Evolutionary conservation across 208 protist genomes (phyloP).

Genomic region (Trypanosoma rangeli): DNA sequence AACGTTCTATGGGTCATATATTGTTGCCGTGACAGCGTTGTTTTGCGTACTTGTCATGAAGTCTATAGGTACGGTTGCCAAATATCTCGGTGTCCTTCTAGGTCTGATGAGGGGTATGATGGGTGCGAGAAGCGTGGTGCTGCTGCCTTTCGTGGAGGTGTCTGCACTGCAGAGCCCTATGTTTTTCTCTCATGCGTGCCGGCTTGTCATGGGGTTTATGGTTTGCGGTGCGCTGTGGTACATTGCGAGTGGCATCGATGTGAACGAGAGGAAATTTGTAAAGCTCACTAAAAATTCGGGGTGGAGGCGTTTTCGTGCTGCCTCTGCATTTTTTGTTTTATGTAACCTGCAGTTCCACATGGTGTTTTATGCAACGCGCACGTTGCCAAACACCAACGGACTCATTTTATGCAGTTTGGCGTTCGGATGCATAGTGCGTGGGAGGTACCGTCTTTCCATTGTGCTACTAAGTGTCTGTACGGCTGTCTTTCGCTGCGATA

Average conservation of each 20-base stretch:
- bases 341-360: constrained; percentile 84
- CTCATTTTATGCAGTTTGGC: constrained; percentile 48
- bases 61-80: background rate
- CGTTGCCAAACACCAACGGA: constrained; percentile 93
- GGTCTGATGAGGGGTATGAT: background rate
- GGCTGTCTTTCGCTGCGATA: constrained; percentile 81
- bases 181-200: constrained; percentile 35
- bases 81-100: background rate
- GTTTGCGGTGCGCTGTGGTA: constrained; percentile 31
- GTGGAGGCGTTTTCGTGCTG: background rate
- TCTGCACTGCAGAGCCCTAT: constrained; percentile 14
- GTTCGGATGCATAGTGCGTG: constrained; percentile 42
- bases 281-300: background rate
- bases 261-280: background rate
- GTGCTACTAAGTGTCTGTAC: constrained; percentile 36
- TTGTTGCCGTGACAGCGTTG: constrained; percentile 28
- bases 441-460: constrained; percentile 19
- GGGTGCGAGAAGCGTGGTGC: background rate
- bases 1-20: constrained; percentile 86
- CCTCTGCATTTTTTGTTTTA: constrained; percentile 49
- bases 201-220: constrained; percentile 30
- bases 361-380: constrained; percentile 85
- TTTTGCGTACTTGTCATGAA: constrained; percentile 22
- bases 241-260: constrained; percentile 19
- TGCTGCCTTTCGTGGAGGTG: background rate